phyloP scores from a whole-genome alignment of 2,329 filamentous ascomycete genomes.

The Pseudocercospora ulei region DNA sequence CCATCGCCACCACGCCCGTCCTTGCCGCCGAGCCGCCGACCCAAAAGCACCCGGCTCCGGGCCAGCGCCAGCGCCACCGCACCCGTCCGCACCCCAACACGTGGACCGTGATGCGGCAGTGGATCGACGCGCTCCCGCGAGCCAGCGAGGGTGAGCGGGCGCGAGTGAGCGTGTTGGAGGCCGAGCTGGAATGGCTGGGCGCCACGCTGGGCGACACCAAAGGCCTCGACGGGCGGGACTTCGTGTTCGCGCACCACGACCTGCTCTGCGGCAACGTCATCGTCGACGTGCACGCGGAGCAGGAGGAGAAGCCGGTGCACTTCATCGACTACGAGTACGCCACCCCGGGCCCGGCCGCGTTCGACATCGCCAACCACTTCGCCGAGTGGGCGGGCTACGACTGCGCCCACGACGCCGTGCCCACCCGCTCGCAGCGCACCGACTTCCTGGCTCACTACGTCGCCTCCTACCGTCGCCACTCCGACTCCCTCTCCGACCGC shows the following conservation, averaged over 20 bases:
- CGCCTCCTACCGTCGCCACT: slow-evolving; percentile 51
- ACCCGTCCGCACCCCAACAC: slow-evolving; percentile 71
- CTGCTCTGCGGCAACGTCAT: slow-evolving; percentile 95
- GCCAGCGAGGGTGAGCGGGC: slow-evolving; percentile 58
- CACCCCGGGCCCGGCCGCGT: slow-evolving; percentile 83
- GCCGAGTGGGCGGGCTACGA: slow-evolving; percentile 97
- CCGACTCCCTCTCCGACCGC: slow-evolving; percentile 23
- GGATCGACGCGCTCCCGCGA: slow-evolving; percentile 76
- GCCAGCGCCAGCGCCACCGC: slow-evolving; percentile 33
- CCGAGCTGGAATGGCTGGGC: slow-evolving; percentile 58
- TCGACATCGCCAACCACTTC: slow-evolving; percentile 96
- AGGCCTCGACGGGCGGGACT: slow-evolving; percentile 65
- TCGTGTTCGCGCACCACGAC: slow-evolving; percentile 92
- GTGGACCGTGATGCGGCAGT: slow-evolving; percentile 94
- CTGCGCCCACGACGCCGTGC: slow-evolving; percentile 77
- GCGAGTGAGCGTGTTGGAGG: slow-evolving; percentile 59
- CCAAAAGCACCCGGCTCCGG: slow-evolving; percentile 23
- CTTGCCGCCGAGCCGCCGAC: slow-evolving; percentile 21
- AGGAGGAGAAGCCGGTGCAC: slow-evolving; percentile 44
- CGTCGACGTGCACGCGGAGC: slow-evolving; percentile 40
- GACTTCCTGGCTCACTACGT: slow-evolving; percentile 81
- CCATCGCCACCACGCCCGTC: slow-evolving; percentile 38
- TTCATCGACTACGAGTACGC: slow-evolving; percentile 99
- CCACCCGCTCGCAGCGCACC: slow-evolving; percentile 63
- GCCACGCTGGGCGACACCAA: slow-evolving; percentile 62